A percentile compares a stretch with the other conserved stretches of the same genome.
These are phyloP conservation scores for Tolypocladium pustulatum DNA, from an alignment of 2,329 filamentous ascomycete genomes.

Conservation along the genomic window DNA sequence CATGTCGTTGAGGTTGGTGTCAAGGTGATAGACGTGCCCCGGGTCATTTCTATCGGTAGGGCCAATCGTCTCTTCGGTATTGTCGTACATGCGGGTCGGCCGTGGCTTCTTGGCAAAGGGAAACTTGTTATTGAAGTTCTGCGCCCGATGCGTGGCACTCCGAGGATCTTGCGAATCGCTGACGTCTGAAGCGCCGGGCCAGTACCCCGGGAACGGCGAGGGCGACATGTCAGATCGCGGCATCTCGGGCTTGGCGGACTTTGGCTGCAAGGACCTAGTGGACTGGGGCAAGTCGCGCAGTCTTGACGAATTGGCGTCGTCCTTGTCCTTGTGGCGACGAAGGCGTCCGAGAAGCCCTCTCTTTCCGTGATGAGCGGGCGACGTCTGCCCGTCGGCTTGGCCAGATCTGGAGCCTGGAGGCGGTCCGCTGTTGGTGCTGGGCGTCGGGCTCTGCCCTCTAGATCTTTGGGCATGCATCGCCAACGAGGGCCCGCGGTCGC, in stretches of 20 bases:
- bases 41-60: slow-evolving; percentile 49
- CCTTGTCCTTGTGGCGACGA: slow-evolving; percentile 43
- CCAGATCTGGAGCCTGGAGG: slow-evolving; percentile 35
- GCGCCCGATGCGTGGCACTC: slow-evolving; percentile 23
- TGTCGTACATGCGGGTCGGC: slow-evolving; percentile 35
- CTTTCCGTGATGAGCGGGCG: slow-evolving; percentile 44
- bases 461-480: slow-evolving; percentile 36
- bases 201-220: slow-evolving; percentile 22
- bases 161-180: slow-evolving; percentile 19
- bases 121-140: slow-evolving; percentile 52
- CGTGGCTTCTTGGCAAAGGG: slow-evolving; percentile 50
- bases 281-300: slow-evolving; percentile 41
- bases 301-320: slow-evolving; percentile 31
- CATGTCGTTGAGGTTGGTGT: slow-evolving; percentile 85
- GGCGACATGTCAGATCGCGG: slow-evolving; percentile 26
- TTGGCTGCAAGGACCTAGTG: slow-evolving; percentile 39
- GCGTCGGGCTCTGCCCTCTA: slow-evolving; percentile 72
- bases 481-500: slow-evolving; percentile 39
- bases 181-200: slow-evolving; percentile 16
- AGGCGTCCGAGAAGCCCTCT: slow-evolving; percentile 40
- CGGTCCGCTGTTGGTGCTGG: slow-evolving; percentile 56
- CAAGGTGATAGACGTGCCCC: slow-evolving; percentile 61
- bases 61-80: slow-evolving; percentile 47
- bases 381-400: slow-evolving; percentile 44
- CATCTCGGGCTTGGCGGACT: slow-evolving; percentile 38